Evolutionary conservation across 192 early-diverging fungal genomes (phyloP), one percentile per base, ranked within the genome.

Genomic region (Coemansia sp.): DNA sequence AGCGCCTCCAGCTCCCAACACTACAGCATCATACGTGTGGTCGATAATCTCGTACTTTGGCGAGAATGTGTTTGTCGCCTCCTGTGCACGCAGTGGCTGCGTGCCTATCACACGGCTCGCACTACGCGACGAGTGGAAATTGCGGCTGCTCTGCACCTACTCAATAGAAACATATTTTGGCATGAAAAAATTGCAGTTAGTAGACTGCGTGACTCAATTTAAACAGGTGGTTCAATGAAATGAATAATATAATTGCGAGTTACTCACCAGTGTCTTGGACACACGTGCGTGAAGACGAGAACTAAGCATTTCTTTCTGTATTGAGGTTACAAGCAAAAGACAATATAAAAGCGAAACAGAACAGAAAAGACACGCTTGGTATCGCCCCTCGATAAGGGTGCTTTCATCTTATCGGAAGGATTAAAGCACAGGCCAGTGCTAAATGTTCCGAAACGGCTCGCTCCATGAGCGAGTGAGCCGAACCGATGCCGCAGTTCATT

Each of bases 1-100:
- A 49, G 97, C 94, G 73, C 97, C 95, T 69, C 97, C 97, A 54
- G 97, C 95, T 70, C 97, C 97, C 42, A 99, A 87, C 31, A 99
- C 95, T 51, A 99, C 84, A n/a, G 95, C 97, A 75, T 99, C 97
- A 71, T 96, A 99, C 47, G 93, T 91, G 79, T 99, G 97, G 74
- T 99, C 97, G 57, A 97, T 93, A 72, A 98, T 87, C 59, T 93
- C 90, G 84, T 98, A 98, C 60, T 91, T 87, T 62, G 75, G 75
- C 61, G 74, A 74, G 36, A 73, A 60, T 44, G 66, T 69, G 66
- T 70, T 77, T 44, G 86, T 82, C 48, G 90, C 83, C 68, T 87
- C 82, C 61, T 85, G 86, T 15, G 89, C 90, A 54, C 86, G 86
- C 59, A 94, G 86, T 37, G 93, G 89, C 59, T 89, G 81, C 37